phyloP scores from a whole-genome alignment of 2,329 filamentous ascomycete genomes.

The Fusarium siculi region DNA sequence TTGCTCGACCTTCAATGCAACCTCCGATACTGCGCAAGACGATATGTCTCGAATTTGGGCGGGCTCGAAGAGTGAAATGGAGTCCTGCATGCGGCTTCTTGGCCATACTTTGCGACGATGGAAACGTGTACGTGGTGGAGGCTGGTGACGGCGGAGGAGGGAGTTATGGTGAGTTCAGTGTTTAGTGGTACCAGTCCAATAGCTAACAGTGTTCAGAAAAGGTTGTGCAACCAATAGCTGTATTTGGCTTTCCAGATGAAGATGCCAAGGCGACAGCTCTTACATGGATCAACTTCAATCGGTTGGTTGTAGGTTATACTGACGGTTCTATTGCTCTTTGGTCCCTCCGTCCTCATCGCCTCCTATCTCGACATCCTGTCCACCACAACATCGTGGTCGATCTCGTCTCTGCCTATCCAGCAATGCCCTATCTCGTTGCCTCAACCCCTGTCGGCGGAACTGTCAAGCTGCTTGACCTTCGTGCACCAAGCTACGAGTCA shows the following conservation, averaged over 20 bases:
- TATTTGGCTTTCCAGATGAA: constrained; percentile 59
- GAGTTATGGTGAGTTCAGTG: constrained; percentile 52
- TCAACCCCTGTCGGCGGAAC: constrained; percentile 66
- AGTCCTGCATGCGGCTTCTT: constrained; percentile 61
- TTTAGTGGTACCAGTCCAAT: neutral
- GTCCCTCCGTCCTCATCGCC: constrained; percentile 61
- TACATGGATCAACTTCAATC: constrained; percentile 66
- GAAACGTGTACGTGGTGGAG: constrained; percentile 61
- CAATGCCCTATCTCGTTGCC: constrained; percentile 65
- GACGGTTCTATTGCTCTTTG: constrained; percentile 68
- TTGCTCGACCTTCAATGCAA: constrained; percentile 48
- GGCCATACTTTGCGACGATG: constrained; percentile 63
- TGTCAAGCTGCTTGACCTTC: constrained; percentile 63
- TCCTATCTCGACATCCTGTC: constrained; percentile 63
- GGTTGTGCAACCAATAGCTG: constrained; percentile 56
- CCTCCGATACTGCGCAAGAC: constrained; percentile 55
- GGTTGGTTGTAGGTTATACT: constrained; percentile 64
- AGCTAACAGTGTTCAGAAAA: constrained; percentile 53
- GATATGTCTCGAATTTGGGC: constrained; percentile 62
- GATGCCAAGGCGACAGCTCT: constrained; percentile 63
- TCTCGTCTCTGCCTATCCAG: constrained; percentile 66
- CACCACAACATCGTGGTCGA: constrained; percentile 66
- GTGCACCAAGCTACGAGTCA: constrained; percentile 61
- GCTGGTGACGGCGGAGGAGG: constrained; percentile 48
- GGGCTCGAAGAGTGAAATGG: constrained; percentile 63